Conservation (phyloP, 2,329 filamentous ascomycete species). For the Aureobasidium melanogenum region DNA sequence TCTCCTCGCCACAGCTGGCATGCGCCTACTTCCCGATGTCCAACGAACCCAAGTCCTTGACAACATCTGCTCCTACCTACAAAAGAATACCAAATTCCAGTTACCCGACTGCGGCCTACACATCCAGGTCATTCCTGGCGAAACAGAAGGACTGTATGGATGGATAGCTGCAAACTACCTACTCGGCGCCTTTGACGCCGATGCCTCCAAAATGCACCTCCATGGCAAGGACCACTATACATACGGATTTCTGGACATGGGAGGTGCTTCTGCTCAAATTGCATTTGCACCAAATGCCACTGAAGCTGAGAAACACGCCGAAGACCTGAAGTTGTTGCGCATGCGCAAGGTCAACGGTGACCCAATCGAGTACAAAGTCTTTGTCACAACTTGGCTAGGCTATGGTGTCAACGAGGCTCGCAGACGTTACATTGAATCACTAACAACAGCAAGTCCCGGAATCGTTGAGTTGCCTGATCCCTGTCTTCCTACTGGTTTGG, state of each 20-base stretch:
- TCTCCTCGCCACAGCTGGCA: slow-evolving; percentile 89
- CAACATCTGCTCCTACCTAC: slow-evolving; percentile 76
- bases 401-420: slow-evolving; percentile 96
- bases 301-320: slow-evolving; percentile 78
- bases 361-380: slow-evolving; percentile 74
- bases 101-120: slow-evolving; percentile 85
- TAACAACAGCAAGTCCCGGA: slow-evolving; percentile 58
- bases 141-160: slow-evolving; percentile 91
- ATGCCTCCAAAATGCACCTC: slow-evolving; percentile 61
- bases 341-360: slow-evolving; percentile 75
- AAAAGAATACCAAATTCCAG: slow-evolving; percentile 66
- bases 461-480: slow-evolving; percentile 80
- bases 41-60: slow-evolving; percentile 66
- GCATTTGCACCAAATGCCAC: slow-evolving; percentile 93
- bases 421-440: slow-evolving; percentile 66
- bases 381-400: slow-evolving; percentile 92
- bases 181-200: slow-evolving; percentile 78
- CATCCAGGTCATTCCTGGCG: slow-evolving; percentile 88
- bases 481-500: slow-evolving; percentile 73
- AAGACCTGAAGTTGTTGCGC: slow-evolving; percentile 79
- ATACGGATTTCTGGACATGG: slow-evolving; percentile 98
- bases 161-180: slow-evolving; percentile 98
- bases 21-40: slow-evolving; percentile 69
- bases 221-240: slow-evolving; percentile 88
- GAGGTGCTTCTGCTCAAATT: slow-evolving; percentile 93